Conservation (phyloP, 139 green algal species). For the Chlorella sorokiniana region DNA sequence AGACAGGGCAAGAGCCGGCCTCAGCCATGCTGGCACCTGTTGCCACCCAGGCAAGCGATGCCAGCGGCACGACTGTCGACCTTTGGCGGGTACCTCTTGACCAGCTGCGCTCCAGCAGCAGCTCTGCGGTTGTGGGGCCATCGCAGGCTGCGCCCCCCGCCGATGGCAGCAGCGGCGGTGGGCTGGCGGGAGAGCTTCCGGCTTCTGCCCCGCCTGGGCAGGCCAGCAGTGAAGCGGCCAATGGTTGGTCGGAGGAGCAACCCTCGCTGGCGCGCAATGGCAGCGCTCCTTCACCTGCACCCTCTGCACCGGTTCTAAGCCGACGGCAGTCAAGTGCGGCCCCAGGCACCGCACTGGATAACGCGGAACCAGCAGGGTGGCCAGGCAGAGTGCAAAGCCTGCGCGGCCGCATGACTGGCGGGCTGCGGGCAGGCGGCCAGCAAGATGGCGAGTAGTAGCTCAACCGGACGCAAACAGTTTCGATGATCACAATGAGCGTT, state of each 20-base stretch:
- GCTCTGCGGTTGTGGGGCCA: neutral
- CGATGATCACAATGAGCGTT: too few species aligned
- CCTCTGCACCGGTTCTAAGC: neutral
- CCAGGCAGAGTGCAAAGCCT: neutral
- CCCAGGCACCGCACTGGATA: neutral
- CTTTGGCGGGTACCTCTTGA: constrained; percentile 18
- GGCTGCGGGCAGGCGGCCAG: too few species aligned
- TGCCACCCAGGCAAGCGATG: too few species aligned
- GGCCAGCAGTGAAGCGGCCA: too few species aligned
- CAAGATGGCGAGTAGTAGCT: neutral
- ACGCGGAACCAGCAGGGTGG: constrained; percentile 20
- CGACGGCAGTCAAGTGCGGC: neutral
- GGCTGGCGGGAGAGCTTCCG: too few species aligned
- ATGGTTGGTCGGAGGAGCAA: too few species aligned
- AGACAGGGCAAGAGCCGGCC: neutral
- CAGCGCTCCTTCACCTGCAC: neutral
- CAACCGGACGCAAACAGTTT: too few species aligned
- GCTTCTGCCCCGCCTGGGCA: too few species aligned
- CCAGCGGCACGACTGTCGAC: neutral
- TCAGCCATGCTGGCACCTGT: neutral
- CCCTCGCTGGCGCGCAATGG: too few species aligned
- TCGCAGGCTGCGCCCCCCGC: too few species aligned
- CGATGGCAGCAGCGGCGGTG: neutral
- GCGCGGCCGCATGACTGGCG: neutral
- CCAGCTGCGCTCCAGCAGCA: neutral